Conservation (phyloP, 768 basidiomycete species). For the Mycena chlorophos region DNA sequence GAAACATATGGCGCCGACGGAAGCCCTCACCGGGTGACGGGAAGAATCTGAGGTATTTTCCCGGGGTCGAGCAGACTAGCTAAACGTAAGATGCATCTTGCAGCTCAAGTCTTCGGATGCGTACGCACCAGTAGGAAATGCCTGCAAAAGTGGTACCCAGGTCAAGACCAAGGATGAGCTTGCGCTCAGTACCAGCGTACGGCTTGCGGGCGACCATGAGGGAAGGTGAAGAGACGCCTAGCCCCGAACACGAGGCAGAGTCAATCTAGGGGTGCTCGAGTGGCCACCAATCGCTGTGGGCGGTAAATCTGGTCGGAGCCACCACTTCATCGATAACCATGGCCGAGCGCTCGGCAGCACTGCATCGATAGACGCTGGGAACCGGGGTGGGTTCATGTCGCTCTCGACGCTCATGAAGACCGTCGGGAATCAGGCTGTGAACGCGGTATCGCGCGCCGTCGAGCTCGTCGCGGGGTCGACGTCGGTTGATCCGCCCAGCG, state of each 20-base stretch:
- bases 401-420: too few relatives aligned
- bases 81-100: constrained; percentile 16
- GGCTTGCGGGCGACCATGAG: constrained; percentile 33
- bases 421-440: too few relatives aligned
- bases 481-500: too few relatives aligned
- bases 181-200: constrained; percentile 33
- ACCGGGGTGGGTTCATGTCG: too few relatives aligned
- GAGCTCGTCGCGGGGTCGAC: too few relatives aligned
- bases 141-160: constrained; percentile 44
- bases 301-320: too few relatives aligned
- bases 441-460: too few relatives aligned
- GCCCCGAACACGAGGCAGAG: too few relatives aligned
- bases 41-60: constrained; percentile 6
- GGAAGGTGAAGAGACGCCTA: neutral
- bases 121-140: constrained; percentile 32
- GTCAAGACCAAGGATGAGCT: constrained; percentile 41
- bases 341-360: too few relatives aligned
- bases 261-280: neutral
- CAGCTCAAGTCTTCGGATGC: neutral
- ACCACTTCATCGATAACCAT: too few relatives aligned
- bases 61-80: constrained; percentile 19
- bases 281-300: neutral
- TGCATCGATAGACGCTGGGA: too few relatives aligned
- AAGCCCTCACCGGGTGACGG: constrained; percentile 11
- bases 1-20: neutral